Evolutionary conservation across 2,329 filamentous ascomycete species (phyloP).

Genomic region (Colletotrichum noveboracense): DNA sequence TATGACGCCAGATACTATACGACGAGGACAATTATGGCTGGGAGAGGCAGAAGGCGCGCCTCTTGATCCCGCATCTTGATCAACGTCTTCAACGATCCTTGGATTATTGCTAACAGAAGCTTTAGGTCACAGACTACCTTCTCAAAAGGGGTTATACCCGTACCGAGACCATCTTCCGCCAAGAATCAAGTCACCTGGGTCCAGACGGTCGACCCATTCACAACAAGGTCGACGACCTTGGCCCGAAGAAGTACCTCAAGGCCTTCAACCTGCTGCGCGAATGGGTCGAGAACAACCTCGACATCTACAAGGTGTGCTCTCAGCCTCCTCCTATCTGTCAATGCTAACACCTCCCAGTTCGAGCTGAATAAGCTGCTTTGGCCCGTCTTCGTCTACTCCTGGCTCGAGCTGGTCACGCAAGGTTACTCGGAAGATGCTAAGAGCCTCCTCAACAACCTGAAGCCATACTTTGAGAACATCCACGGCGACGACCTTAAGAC

Average conservation of each 20-base stretch:
- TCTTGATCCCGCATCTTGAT: not conserved
- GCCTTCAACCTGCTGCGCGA: constrained; percentile 76
- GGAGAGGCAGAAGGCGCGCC: not conserved
- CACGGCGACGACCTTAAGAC: constrained; percentile 82
- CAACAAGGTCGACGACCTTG: constrained; percentile 67
- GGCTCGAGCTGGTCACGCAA: constrained; percentile 77
- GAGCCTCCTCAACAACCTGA: constrained; percentile 73
- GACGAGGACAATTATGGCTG: not conserved
- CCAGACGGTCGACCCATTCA: constrained; percentile 79
- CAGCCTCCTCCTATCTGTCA: not conserved
- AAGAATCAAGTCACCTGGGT: constrained; percentile 86
- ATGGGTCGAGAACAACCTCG: constrained; percentile 91
- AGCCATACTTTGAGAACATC: constrained; percentile 72
- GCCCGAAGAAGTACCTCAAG: constrained; percentile 78
- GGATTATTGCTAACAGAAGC: not conserved
- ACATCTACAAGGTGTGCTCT: constrained; percentile 81
- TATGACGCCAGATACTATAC: not conserved
- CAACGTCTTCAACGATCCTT: not conserved
- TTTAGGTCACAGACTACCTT: constrained; percentile 86
- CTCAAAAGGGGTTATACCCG: constrained; percentile 93
- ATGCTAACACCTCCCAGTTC: constrained; percentile 56
- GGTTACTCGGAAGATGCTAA: constrained; percentile 76
- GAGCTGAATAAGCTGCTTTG: constrained; percentile 88
- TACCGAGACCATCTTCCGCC: constrained; percentile 90
- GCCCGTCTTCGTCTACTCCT: constrained; percentile 95